phyloP scores from a whole-genome alignment of 345 rosid genomes.

The Brassica nigra region DNA sequence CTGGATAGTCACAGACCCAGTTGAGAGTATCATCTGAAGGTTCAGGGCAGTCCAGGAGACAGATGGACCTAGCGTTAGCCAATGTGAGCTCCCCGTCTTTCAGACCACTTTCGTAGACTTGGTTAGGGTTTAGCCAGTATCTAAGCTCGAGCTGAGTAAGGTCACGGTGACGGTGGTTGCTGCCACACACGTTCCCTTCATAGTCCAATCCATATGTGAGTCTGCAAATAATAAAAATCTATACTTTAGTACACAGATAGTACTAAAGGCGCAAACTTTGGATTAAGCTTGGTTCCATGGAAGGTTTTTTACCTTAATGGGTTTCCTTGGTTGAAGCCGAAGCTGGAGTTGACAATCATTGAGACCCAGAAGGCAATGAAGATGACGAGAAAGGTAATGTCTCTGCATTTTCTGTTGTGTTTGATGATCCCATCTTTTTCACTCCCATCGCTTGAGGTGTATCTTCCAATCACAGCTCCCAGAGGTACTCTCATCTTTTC shows the following conservation, averaged over 20 bases:
- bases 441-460: slow-evolving; percentile 90
- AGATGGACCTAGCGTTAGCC: slow-evolving; percentile 78
- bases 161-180: slow-evolving; percentile 70
- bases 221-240: slow-evolving; percentile 41
- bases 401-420: slow-evolving; percentile 93
- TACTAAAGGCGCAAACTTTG: slow-evolving; percentile 25
- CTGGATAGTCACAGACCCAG: slow-evolving; percentile 99
- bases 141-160: slow-evolving; percentile 79
- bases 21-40: slow-evolving; percentile 76
- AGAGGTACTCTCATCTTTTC: slow-evolving; percentile 52
- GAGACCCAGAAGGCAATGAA: slow-evolving; percentile 94
- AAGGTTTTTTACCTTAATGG: slow-evolving; percentile 59
- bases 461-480: slow-evolving; percentile 87
- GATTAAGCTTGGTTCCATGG: neutral
- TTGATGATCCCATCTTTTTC: slow-evolving; percentile 79
- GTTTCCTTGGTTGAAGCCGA: slow-evolving; percentile 93
- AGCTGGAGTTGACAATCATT: slow-evolving; percentile 99
- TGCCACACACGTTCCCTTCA: slow-evolving; percentile 94
- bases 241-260: slow-evolving; percentile 16
- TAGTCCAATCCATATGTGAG: slow-evolving; percentile 93
- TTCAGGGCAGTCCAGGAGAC: slow-evolving; percentile 84
- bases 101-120: slow-evolving; percentile 89
- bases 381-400: slow-evolving; percentile 74
- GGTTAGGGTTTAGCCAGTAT: slow-evolving; percentile 94
- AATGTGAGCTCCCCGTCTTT: slow-evolving; percentile 72